Evolutionary conservation across 805 yeast species (phyloP), one percentile per base, ranked within the genome.

Genomic region (Barnettozyma vustinii): DNA sequence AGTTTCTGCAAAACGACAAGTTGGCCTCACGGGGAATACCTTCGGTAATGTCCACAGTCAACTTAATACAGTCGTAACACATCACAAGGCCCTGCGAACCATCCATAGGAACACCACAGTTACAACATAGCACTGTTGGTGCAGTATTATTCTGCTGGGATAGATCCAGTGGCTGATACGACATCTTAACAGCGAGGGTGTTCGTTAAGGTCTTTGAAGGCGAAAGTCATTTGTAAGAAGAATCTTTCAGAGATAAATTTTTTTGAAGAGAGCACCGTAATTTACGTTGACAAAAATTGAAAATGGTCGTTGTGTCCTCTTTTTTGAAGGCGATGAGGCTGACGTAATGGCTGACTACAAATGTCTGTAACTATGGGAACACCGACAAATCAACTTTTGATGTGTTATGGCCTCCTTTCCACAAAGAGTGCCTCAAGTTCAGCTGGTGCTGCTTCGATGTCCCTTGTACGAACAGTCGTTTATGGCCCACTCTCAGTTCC

Each of bases 41-140:
- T 57, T 84, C 89, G 2, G 99, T 90, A 59, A 94, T 89, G 66
- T 92, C 97, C 51, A 89, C 94, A 2, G 89, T 89, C 62, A 92
- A 73, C 68, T 89, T 88, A 65, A 94, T 87, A 80, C 99, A 94
- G 69, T 94, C 98, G 74, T 87, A 84, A 73, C 99, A 94, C 96
- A 92, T 89, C 25, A 90, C 96, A 49, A 91, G 72, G 13, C 97
- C 96, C 23, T 81, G 71, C 21, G 97, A 88, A 40, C 98, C 98
- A 65, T 94, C 98, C 80, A 94, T 88, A 40, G 98, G 97, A 49
- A 86, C 88, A 71, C 98, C 98, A 84, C 99, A 94, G 84, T 88
- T 89, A 71, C 96, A 90, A 75, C 99, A 94, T 50, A 94, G 80
- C 52, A 94, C 94, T 1, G 98, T 94, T 32, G 97, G 95, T 18